Conservation (phyloP, 305 asterid species). For the Caryopteris hybrid region DNA sequence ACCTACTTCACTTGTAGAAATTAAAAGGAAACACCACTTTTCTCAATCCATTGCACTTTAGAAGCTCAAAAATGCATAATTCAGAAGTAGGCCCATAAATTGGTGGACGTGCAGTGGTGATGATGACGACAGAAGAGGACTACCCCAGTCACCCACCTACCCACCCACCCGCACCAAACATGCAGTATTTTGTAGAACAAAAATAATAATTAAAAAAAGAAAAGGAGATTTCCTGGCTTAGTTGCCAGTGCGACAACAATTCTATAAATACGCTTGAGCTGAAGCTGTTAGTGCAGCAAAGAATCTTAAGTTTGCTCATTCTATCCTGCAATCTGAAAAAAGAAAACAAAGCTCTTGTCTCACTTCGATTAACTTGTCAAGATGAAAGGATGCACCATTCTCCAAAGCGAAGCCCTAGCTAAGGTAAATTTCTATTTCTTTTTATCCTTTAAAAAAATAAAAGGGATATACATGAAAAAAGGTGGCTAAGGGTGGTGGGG, state of each 20-base stretch:
- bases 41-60: background rate
- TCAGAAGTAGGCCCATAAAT: too few species aligned
- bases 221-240: background rate
- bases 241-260: background rate
- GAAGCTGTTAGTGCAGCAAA: background rate
- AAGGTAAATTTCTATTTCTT: constrained; percentile 14
- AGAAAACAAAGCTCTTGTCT: too few species aligned
- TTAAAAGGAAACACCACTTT: background rate
- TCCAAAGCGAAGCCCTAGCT: constrained; percentile 32
- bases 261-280: constrained; percentile 13
- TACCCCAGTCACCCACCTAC: background rate
- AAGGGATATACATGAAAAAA: too few species aligned
- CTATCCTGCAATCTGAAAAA: too few species aligned
- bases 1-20: background rate
- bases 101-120: background rate
- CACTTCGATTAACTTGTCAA: background rate
- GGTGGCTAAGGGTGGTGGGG: too few species aligned
- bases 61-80: background rate
- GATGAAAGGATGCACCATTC: constrained; percentile 41
- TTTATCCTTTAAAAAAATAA: too few species aligned
- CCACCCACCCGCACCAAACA: background rate
- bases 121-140: background rate
- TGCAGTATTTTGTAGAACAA: background rate
- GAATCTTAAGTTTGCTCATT: background rate
- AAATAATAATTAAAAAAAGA: background rate